Conservation (phyloP, 202 grass and related monocot genomes). For the Carex arenaria region DNA sequence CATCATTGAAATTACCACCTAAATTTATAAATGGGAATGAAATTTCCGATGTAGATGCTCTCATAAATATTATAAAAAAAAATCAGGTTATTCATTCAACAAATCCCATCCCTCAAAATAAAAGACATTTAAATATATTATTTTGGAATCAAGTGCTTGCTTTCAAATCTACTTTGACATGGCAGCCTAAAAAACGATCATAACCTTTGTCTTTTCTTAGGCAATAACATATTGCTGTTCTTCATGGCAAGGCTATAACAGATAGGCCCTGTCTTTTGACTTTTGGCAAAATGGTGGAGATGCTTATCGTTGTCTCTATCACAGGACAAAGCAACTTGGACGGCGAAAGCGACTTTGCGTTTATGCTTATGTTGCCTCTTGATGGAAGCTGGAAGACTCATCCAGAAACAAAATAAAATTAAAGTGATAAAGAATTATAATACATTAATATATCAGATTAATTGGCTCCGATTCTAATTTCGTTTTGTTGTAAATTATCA, state of each 20-base stretch:
- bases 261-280: constrained; percentile 3
- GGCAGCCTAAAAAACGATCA: not conserved
- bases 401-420: not conserved
- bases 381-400: not conserved
- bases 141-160: not conserved
- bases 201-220: not conserved
- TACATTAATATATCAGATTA: not conserved
- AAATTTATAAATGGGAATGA: too few species aligned
- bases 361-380: not conserved
- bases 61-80: not conserved
- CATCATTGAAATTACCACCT: too few species aligned
- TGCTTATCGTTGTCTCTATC: constrained; percentile 14
- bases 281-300: not conserved
- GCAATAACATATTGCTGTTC: not conserved
- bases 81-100: not conserved
- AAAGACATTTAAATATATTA: not conserved
- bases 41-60: too few species aligned
- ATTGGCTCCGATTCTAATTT: not conserved
- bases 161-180: not conserved
- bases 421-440: not conserved
- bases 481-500: too few species aligned
- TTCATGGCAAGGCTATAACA: not conserved
- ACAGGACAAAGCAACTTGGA: constrained; percentile 13
- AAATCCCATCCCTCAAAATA: not conserved
- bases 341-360: not conserved